Conservation (phyloP, 2,329 filamentous ascomycete species). For the Didymellaceae sp. region DNA sequence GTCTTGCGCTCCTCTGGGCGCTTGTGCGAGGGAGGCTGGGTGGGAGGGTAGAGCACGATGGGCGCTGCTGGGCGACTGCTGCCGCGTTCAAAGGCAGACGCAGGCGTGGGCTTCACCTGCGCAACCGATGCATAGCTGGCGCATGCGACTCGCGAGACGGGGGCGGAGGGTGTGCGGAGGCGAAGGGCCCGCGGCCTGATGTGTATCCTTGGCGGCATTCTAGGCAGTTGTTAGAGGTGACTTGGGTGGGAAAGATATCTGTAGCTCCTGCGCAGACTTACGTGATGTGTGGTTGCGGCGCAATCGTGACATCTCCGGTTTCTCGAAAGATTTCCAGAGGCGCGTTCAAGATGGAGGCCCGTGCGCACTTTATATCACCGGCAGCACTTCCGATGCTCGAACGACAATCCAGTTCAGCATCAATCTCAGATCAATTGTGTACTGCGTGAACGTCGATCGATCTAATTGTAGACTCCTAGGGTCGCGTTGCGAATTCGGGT, state of each 20-base stretch:
- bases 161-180: constrained; percentile 34
- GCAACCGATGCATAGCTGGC: constrained; percentile 59
- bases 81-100: constrained; percentile 60
- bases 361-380: constrained; percentile 25
- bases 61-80: constrained; percentile 52
- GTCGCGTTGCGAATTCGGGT: constrained; percentile 5
- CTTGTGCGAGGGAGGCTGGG: constrained; percentile 87
- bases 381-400: constrained; percentile 16
- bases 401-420: constrained; percentile 2
- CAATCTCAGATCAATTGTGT: too few species aligned
- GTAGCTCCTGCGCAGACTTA: constrained; percentile 21
- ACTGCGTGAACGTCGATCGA: too few species aligned
- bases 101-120: constrained; percentile 58
- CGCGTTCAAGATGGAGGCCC: constrained; percentile 35
- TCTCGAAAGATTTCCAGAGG: constrained; percentile 28
- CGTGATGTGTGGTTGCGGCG: constrained; percentile 32
- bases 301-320: constrained; percentile 28
- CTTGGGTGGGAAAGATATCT: neutral
- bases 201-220: constrained; percentile 50
- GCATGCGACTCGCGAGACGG: constrained; percentile 39
- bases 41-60: constrained; percentile 62
- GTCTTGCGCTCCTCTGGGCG: constrained; percentile 87
- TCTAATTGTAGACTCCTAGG: too few species aligned
- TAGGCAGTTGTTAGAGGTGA: constrained; percentile 14
- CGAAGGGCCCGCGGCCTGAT: constrained; percentile 41